These are phyloP conservation scores for Dipteronia sinensis DNA, from an alignment of 345 rosid genomes.

Conservation along the genomic window DNA sequence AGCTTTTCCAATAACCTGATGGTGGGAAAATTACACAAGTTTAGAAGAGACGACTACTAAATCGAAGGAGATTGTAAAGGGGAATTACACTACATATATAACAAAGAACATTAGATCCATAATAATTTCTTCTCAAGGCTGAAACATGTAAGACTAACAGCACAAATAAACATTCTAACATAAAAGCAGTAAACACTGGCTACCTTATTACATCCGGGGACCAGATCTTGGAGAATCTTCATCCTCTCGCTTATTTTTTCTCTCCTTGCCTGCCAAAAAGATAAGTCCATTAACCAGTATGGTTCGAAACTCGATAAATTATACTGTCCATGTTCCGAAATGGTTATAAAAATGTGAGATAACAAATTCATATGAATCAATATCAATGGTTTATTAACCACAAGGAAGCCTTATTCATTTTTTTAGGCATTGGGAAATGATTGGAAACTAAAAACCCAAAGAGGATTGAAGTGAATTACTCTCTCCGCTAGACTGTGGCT, in stretches of 20 bases:
- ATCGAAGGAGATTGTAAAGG: not conserved
- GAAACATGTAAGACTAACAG: not conserved
- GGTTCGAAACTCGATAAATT: not conserved
- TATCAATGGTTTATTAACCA: not conserved
- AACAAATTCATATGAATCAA: not conserved
- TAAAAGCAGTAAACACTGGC: not conserved
- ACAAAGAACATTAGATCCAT: not conserved
- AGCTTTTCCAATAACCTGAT: slow-evolving; percentile 95
- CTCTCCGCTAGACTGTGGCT: slow-evolving; percentile 98
- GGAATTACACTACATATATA: not conserved
- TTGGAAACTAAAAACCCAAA: slow-evolving; percentile 1
- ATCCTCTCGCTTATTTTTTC: slow-evolving; percentile 95
- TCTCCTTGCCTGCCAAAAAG: slow-evolving; percentile 79
- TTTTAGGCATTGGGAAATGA: not conserved
- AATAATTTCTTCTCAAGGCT: not conserved
- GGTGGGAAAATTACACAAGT: not conserved
- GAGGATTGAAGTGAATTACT: slow-evolving; percentile 48
- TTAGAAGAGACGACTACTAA: not conserved
- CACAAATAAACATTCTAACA: not conserved
- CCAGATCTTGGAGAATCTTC: slow-evolving; percentile 94
- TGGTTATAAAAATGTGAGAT: not conserved
- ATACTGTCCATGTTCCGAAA: not conserved
- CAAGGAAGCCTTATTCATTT: not conserved
- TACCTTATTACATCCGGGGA: slow-evolving; percentile 97
- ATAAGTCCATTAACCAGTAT: not conserved